Evolutionary conservation across 1,284 basidiomycete genomes (phyloP).

Genomic region (Erythrobasidium hasegawianum): DNA sequence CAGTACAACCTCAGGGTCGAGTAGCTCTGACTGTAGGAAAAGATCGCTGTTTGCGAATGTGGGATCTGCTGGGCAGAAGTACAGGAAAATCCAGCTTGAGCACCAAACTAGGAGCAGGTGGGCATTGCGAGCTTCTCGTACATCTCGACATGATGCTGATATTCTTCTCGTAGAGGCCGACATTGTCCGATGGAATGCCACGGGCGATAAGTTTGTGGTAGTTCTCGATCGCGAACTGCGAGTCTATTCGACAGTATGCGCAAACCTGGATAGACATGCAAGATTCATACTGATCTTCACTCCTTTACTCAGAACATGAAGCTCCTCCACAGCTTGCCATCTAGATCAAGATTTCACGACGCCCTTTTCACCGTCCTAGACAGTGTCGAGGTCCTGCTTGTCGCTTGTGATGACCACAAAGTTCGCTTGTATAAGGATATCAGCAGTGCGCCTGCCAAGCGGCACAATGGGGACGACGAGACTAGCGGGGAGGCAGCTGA

Average conservation of each 20-base stretch:
- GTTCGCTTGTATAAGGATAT: conserved; percentile 66
- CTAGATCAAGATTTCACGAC: conserved; percentile 74
- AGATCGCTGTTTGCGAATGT: conserved; percentile 88
- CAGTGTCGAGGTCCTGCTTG: conserved; percentile 64
- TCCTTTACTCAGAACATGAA: conserved; percentile 61
- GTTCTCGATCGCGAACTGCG: conserved; percentile 67
- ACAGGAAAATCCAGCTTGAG: conserved; percentile 82
- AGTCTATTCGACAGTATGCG: conserved; percentile 69
- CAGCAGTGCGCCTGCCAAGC: conserved; percentile 22
- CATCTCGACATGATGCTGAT: too few relatives aligned
- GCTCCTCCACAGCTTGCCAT: conserved; percentile 64
- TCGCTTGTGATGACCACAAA: conserved; percentile 79
- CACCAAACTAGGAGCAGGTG: conserved; percentile 78
- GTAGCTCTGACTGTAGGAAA: conserved; percentile 85
- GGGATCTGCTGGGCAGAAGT: conserved; percentile 63
- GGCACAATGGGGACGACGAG: too few relatives aligned
- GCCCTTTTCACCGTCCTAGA: conserved; percentile 58
- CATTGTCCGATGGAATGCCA: conserved; percentile 73
- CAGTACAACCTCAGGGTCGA: conserved; percentile 87
- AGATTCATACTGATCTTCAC: background rate
- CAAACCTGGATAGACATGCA: conserved; percentile 14
- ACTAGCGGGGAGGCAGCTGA: too few relatives aligned
- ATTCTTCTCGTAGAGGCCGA: conserved; percentile 93
- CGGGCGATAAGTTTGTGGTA: conserved; percentile 71
- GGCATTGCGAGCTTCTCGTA: conserved; percentile 40